Evolutionary conservation across 2,329 filamentous ascomycete genomes (phyloP).

Genomic region (Monosporascus ibericus): DNA sequence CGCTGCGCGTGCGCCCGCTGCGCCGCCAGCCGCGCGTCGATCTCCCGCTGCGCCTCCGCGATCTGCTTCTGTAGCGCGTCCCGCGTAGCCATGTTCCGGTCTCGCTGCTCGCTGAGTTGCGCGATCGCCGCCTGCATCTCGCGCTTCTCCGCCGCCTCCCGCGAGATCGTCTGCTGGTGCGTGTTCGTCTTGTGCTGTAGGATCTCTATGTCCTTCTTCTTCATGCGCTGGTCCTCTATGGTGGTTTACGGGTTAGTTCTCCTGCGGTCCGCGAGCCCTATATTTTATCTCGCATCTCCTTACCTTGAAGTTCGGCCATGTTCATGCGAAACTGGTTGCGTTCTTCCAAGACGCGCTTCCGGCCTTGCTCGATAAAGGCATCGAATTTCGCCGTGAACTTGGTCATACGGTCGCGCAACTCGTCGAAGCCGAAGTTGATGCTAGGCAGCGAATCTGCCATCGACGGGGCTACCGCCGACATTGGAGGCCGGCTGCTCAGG

Average conservation of each 20-base stretch:
- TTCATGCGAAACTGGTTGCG: conserved; percentile 90
- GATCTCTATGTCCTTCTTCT: conserved; percentile 81
- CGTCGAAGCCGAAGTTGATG: conserved; percentile 94
- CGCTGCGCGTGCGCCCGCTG: conserved; percentile 67
- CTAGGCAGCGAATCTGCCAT: conserved; percentile 76
- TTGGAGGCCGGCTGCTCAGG: conserved; percentile 48
- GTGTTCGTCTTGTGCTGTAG: conserved; percentile 63
- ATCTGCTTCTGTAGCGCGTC: conserved; percentile 57
- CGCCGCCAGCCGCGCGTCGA: conserved; percentile 63
- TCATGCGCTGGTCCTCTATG: conserved; percentile 85
- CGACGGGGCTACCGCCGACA: conserved; percentile 54
- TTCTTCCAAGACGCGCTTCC: conserved; percentile 86
- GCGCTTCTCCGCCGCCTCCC: conserved; percentile 68
- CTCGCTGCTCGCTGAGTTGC: conserved; percentile 52
- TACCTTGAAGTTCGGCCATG: conserved; percentile 84
- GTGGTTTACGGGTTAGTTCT: no score
- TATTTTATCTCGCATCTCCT: conserved; percentile 10
- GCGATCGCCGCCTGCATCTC: conserved; percentile 65
- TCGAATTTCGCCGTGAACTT: conserved; percentile 90
- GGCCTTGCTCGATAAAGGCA: conserved; percentile 84
- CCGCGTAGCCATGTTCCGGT: conserved; percentile 51
- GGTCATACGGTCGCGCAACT: conserved; percentile 89
- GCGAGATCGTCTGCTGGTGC: conserved; percentile 67
- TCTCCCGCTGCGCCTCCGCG: conserved; percentile 61
- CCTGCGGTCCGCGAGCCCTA: no score